Evolutionary conservation across 1,284 basidiomycete genomes (phyloP), one percentile per base, ranked within the genome.

Genomic region (Taiwanofungus camphoratus): DNA sequence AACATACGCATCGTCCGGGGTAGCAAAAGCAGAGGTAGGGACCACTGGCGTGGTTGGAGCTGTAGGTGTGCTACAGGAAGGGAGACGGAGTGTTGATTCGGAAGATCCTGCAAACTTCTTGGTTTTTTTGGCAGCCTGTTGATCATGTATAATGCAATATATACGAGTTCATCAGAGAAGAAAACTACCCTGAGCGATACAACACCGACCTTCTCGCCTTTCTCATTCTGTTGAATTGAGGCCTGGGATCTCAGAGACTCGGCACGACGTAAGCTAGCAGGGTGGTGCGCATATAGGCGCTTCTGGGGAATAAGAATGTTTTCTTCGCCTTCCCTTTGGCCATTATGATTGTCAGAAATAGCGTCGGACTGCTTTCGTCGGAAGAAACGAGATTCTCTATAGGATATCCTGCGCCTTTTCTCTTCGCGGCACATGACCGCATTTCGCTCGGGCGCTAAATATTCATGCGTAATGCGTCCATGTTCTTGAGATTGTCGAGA

Each of bases 221-320:
- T 30, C 21, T 41, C 39, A 15, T 37, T 42, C 29, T 27, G 20
- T 26, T 5, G 16, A 9, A 9, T 20, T 8, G 39, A 32, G 2
- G 33, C 8, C 11, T 50, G 45, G 4, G 50, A 47, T 15, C 50
- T 43, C 39, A 57, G 38, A 0, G 55, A 55, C 20, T 53, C 52
- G 4, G 55, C 53, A 16, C 55, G 40, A 2, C 55, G 45, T 13
- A 57, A 34, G 31, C 53, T 55, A 0, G 49, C 55, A 12, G 53
- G 45, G 12, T 48, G 44, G 13, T 40, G 45, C 12, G 55, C 53
- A 39, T 51, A 53, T 18, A 41, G 32, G 7, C 44, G 45, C 16
- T 15, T 5, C 11, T 32, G 23, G 12, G 35, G 42, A 22, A 33
- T n/a, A 7, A 4, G 26, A 15, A 20, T 21, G 19, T 3, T 4